Base-by-base conservation (phyloP, 2,329 filamentous ascomycete species). In the Phyllosticta capitalensis region DNA sequence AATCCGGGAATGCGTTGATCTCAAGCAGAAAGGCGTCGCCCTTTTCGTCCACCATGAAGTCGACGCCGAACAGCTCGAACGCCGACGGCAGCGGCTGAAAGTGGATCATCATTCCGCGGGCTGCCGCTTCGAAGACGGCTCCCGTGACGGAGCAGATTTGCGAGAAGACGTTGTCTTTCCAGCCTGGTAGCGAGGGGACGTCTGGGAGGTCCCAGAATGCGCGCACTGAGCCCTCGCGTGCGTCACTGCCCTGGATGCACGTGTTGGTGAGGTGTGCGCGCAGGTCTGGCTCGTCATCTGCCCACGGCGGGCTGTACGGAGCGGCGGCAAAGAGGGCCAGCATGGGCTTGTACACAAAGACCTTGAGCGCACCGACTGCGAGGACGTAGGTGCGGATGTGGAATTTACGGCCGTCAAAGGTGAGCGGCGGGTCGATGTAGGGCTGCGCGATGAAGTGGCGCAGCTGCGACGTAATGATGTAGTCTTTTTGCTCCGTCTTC, bases 1-100 rank as follows among this genome's bases (percentile, higher is more conserved):
- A 97, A 75, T 99, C 94, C 9, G 94, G 94, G 74, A 95, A 99
- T 0, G 92, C 90, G 76, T 99, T 99, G 30, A 95, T 83, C 76
- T 99, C 94, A 60, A 99, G 76, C 67, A 99, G 71, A 84, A 86
- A 96, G 3, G 84, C 82, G 3, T 68, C 79, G 0, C 84, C 86
- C 9, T 71, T 67, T 0, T 70, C 79, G 67, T 91, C 89, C 9
- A 96, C 85, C 67, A 99, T 72, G 69, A 94, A 99, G 71, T 99
- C 94, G 50, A 97, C 73, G 0, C 94, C 94, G 71, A 89, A 99
- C 7, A 95, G 78, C 76, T 99, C 94, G 69, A 97, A 97, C 0
- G 87, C 89, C 71, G 95, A 92, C 0, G 86, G 85, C 54, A 96
- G 71, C 17, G 92, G 85, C 74, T 96, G 91, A 76, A 97, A 99